A percentile compares a stretch with the other conserved stretches of the same genome.
These are phyloP conservation scores for Aspergillus homomorphus DNA, from an alignment of 495 filamentous ascomycete species.

Conservation along the genomic window DNA sequence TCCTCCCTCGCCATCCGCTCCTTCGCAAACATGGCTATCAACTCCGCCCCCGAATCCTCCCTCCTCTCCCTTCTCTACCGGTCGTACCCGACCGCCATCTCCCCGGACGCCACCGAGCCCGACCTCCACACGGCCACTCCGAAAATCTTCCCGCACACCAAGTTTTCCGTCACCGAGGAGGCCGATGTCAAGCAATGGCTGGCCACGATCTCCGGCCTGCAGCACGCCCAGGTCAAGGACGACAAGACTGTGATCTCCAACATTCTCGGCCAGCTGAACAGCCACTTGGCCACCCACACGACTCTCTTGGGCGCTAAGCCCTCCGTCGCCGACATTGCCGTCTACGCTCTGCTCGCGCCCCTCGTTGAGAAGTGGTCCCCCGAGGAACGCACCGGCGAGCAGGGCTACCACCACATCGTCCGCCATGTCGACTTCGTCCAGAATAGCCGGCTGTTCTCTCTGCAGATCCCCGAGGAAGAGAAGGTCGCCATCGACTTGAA, in stretches of 20 bases:
- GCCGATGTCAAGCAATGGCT: slow-evolving; percentile 88
- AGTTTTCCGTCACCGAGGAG: slow-evolving; percentile 72
- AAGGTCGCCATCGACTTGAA: slow-evolving; percentile 77
- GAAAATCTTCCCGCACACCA: slow-evolving; percentile 62
- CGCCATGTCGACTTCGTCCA: slow-evolving; percentile 93
- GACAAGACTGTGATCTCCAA: slow-evolving; percentile 48
- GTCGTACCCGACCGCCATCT: slow-evolving; percentile 50
- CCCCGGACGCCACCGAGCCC: slow-evolving; percentile 48
- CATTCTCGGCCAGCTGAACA: slow-evolving; percentile 73
- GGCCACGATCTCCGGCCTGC: slow-evolving; percentile 66
- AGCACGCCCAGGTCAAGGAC: slow-evolving; percentile 53
- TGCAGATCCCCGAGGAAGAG: slow-evolving; percentile 67
- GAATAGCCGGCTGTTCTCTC: slow-evolving; percentile 73
- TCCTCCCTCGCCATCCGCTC: slow-evolving; percentile 9
- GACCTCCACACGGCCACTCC: slow-evolving; percentile 48
- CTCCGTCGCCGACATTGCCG: slow-evolving; percentile 81
- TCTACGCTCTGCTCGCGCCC: slow-evolving; percentile 79
- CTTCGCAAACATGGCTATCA: slow-evolving; percentile 47
- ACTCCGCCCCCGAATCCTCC: slow-evolving; percentile 48
- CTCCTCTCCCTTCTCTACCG: slow-evolving; percentile 53
- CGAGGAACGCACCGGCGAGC: slow-evolving; percentile 86
- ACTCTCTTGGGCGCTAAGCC: slow-evolving; percentile 89
- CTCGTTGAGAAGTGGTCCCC: slow-evolving; percentile 74
- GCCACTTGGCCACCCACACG: slow-evolving; percentile 81
- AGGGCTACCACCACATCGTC: slow-evolving; percentile 87